A percentile compares a stretch with the other conserved stretches of the same genome.
These are phyloP conservation scores for Didymella keratinophila DNA, from an alignment of 2,329 filamentous ascomycete species.

Conservation along the genomic window DNA sequence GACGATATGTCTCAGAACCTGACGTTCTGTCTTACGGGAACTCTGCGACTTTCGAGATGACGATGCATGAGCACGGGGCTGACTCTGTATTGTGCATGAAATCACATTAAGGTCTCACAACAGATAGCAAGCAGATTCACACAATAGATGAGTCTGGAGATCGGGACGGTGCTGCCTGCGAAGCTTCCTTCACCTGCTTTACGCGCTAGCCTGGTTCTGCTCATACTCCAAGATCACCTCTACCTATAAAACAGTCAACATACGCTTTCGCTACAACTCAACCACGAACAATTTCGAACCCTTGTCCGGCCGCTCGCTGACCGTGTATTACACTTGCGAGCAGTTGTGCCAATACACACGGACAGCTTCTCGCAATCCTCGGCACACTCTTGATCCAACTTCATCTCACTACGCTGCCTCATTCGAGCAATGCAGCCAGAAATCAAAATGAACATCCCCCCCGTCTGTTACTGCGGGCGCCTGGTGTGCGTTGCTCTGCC, in stretches of 20 bases:
- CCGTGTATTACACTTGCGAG: not conserved
- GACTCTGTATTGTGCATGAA: not conserved
- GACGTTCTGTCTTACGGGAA: not conserved
- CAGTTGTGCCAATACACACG: not conserved
- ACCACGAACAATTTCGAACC: not conserved
- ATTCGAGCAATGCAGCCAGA: not conserved
- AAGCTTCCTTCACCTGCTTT: slow-evolving; percentile 4
- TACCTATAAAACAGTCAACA: not conserved
- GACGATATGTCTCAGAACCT: not conserved
- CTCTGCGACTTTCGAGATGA: not conserved
- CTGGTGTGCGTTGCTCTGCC: slow-evolving; percentile 5
- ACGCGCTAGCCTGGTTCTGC: not conserved
- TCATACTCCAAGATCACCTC: not conserved
- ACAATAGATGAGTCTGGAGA: not conserved
- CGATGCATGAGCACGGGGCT: not conserved
- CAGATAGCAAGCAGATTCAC: not conserved
- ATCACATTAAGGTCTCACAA: not conserved
- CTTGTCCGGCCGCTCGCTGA: too few species aligned
- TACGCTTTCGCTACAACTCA: not conserved
- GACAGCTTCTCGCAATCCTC: not conserved
- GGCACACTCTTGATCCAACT: too few species aligned
- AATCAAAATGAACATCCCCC: not conserved
- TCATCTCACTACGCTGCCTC: not conserved
- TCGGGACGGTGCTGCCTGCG: not conserved
- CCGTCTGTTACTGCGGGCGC: slow-evolving; percentile 5